These are phyloP conservation scores for Lactarius indigo DNA, from an alignment of 768 basidiomycete genomes.

Conservation along the genomic window DNA sequence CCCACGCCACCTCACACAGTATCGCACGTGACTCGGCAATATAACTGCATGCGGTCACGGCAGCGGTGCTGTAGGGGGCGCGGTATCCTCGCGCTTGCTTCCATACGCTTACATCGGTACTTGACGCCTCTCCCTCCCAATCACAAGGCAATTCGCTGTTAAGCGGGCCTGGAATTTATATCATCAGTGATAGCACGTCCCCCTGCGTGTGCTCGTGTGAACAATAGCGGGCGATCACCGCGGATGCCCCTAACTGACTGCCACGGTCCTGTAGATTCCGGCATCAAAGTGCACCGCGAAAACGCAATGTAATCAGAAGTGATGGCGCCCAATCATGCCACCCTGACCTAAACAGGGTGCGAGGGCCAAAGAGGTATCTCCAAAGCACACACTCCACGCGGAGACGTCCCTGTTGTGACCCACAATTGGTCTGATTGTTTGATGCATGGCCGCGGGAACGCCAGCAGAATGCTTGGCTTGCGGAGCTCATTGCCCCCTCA, in stretches of 20 bases:
- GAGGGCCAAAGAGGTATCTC: neutral
- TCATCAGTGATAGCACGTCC: neutral
- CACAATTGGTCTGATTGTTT: neutral
- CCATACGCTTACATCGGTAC: neutral
- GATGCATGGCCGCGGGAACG: neutral
- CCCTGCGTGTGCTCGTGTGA: neutral
- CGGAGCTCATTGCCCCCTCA: neutral
- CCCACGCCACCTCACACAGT: neutral
- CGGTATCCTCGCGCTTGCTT: neutral
- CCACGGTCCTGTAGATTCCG: neutral
- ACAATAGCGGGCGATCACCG: neutral
- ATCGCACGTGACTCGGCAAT: neutral
- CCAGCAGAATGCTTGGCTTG: neutral
- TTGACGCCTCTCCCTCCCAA: too few species aligned
- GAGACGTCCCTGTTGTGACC: neutral
- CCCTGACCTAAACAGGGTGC: neutral
- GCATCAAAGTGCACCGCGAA: neutral
- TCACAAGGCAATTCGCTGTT: neutral
- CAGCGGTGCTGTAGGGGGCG: too few species aligned
- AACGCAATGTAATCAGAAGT: neutral
- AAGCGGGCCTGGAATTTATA: too few species aligned
- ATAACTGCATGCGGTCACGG: too few species aligned
- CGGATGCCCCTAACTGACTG: neutral
- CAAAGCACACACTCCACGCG: neutral
- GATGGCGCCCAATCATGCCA: neutral